Conservation (phyloP, 2,329 filamentous ascomycete species). For the Decorospora gaudefroyi region DNA sequence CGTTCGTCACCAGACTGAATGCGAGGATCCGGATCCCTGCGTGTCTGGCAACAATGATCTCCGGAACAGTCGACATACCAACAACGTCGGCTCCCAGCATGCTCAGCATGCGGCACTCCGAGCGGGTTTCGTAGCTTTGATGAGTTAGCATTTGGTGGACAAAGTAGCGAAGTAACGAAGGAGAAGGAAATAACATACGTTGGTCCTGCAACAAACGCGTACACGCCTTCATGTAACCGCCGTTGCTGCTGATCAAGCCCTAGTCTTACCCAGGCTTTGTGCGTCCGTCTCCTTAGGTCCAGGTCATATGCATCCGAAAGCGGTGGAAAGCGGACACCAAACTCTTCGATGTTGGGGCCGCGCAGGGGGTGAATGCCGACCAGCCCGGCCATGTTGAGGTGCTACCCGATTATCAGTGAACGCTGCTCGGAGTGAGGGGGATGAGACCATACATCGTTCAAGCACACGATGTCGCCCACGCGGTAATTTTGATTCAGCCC, state of each 20-base stretch:
- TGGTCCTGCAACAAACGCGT: constrained; percentile 67
- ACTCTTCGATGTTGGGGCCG: constrained; percentile 65
- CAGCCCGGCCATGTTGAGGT: constrained; percentile 66
- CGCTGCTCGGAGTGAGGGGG: not conserved
- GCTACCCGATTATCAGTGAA: constrained; percentile 48
- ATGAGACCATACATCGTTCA: constrained; percentile 61
- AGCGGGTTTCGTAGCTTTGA: constrained; percentile 64
- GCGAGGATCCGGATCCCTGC: constrained; percentile 66
- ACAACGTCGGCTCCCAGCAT: constrained; percentile 69
- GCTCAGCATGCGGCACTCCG: constrained; percentile 66
- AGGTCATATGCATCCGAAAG: constrained; percentile 70
- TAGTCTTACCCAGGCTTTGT: constrained; percentile 61
- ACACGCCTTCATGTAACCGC: constrained; percentile 66
- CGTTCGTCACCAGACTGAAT: constrained; percentile 69
- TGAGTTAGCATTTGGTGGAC: constrained; percentile 14
- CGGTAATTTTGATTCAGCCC: constrained; percentile 66
- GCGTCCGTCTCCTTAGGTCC: constrained; percentile 60
- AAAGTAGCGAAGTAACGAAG: constrained; percentile 1
- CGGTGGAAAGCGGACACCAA: constrained; percentile 66
- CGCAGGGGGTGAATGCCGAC: constrained; percentile 65
- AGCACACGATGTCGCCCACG: constrained; percentile 67
- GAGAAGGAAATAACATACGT: constrained; percentile 51
- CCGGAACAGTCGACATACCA: constrained; percentile 71
- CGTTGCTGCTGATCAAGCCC: constrained; percentile 53
- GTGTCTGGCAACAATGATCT: constrained; percentile 69